Percentiles rank a stretch among this genome's conserved stretches.
Conservation (phyloP, 495 filamentous ascomycete species). For the Elasticomyces elasticus region DNA sequence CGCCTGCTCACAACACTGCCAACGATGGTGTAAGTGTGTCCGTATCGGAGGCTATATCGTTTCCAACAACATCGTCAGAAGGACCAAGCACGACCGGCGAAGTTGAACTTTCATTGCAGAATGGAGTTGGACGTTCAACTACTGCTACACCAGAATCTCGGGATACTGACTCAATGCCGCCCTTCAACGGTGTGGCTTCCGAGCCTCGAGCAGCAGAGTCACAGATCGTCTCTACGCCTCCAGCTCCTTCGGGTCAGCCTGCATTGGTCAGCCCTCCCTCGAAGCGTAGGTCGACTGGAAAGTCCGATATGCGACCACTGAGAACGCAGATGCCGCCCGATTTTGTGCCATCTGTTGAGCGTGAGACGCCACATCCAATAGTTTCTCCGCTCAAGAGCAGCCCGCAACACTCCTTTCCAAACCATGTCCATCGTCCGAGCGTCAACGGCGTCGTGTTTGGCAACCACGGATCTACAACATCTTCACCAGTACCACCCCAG, state of each 20-base stretch:
- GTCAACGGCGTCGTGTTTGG: conserved; percentile 29
- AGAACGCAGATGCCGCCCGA: conserved; percentile 24
- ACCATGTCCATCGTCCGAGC: conserved; percentile 25
- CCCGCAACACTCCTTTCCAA: background rate
- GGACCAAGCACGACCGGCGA: too few relatives aligned
- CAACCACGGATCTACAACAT: conserved; percentile 24
- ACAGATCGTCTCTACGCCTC: background rate
- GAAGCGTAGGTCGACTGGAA: background rate
- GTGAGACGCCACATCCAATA: conserved; percentile 17
- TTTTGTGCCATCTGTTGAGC: conserved; percentile 25
- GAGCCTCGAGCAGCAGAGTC: background rate
- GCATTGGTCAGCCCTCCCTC: conserved; percentile 1
- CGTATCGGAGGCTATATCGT: too few relatives aligned
- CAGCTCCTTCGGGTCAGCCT: background rate
- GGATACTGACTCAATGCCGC: background rate
- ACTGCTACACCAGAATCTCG: conserved; percentile 1
- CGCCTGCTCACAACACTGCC: too few relatives aligned
- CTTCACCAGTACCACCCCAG: conserved; percentile 26
- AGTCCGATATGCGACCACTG: conserved; percentile 12
- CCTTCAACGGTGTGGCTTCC: background rate
- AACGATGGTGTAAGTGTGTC: too few relatives aligned
- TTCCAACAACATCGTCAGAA: too few relatives aligned
- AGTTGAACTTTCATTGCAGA: too few relatives aligned
- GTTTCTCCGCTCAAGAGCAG: conserved; percentile 7
- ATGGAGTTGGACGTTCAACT: background rate